These are phyloP conservation scores for Bidens hawaiensis DNA, from an alignment of 140 eudicot species.

Conservation along the genomic window DNA sequence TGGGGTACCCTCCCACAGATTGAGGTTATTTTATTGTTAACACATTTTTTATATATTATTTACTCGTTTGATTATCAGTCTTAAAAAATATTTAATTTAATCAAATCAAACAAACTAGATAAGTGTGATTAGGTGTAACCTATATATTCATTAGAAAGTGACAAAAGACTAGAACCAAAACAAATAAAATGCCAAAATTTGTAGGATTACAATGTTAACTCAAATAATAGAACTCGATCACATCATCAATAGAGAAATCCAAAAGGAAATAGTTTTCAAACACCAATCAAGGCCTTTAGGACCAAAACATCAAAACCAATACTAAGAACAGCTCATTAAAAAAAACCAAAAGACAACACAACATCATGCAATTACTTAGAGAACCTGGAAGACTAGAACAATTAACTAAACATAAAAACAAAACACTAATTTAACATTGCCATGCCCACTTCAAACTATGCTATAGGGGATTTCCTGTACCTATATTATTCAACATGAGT, in stretches of 20 bases:
- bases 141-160: not conserved
- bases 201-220: not conserved
- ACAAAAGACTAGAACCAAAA: conserved; percentile 25
- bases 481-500: not conserved
- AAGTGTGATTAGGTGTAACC: conserved; percentile 17
- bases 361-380: conserved; percentile 2
- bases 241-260: conserved; percentile 12
- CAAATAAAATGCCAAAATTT: not conserved
- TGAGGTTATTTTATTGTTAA: not conserved
- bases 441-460: not conserved
- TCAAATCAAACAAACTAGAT: not conserved
- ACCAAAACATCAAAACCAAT: conserved; percentile 1
- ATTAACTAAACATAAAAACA: not conserved
- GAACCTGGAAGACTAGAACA: not conserved
- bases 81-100: not conserved
- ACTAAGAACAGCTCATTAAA: not conserved
- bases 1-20: not conserved
- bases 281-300: not conserved
- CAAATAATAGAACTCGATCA: conserved; percentile 7
- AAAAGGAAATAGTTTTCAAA: not conserved
- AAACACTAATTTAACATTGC: not conserved
- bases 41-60: not conserved
- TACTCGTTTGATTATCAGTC: not conserved
- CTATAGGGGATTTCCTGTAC: not conserved
- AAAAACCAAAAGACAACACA: conserved; percentile 7